Base-by-base conservation (phyloP, 495 filamentous ascomycete genomes). In the Aspergillus funiculosus region DNA sequence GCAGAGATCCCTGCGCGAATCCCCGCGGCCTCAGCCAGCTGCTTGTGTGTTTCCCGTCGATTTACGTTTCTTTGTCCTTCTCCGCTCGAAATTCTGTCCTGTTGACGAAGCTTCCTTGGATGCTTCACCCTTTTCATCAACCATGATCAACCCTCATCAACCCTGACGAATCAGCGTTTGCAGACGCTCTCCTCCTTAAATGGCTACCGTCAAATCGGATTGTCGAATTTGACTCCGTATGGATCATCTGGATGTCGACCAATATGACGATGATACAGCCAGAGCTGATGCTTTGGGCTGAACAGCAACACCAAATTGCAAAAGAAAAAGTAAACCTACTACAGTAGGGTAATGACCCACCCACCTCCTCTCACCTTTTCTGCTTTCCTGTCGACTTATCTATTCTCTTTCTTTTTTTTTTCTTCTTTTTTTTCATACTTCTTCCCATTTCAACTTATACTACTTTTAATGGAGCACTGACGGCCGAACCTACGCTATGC, bases 1-100 rank as follows among this genome's bases (percentile, higher is more conserved):
- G 45, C 45, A 54, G 45, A 19, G 25, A 31, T 30, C 37, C 39
- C 40, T 52, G 55, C 44, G 36, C 46, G 41, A 38, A 6, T 40
- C 13, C 24, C 46, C 46, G 42, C 42, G 45, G 47, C 15, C 13
- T 36, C 46, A 48, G 30, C 46, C 11, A 14, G 18, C 29, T 20
- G 26, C 28, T 3, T 31, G 19, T n/a, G n/a, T n/a, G n/a, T n/a
- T n/a, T 26, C 13, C 15, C 30, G 20, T 18, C 18, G 26, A 27
- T 27, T 28, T 43, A 9, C 24, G 35, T 42, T 35, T 30, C 15
- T 37, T 28, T 25, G n/a, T 21, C 29, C 7, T 25, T 21, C 35
- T 32, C 35, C 21, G 21, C 36, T 15, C 21, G 31, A 28, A 38
- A 24, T 25, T 43, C 30, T 19, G 30, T 27, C 35, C 22, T 21